phyloP scores from a whole-genome alignment of 352 stramenopile species.

The Blastocystis sp. region DNA sequence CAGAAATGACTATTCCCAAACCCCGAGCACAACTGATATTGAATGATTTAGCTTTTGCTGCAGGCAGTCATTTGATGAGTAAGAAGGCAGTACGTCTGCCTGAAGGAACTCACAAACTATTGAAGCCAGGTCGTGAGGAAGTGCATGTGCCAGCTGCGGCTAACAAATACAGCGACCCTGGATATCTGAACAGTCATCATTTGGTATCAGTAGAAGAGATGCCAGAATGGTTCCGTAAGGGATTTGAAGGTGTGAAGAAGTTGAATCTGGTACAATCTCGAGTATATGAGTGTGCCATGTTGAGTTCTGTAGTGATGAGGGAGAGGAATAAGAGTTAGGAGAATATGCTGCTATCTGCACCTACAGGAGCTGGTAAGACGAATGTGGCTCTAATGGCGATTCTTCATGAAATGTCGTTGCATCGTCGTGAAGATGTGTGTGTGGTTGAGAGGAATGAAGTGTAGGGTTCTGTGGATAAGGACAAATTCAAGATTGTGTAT shows the following conservation, averaged over 20 bases:
- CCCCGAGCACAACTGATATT: constrained; percentile 83
- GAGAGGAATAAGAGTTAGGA: constrained; percentile 81
- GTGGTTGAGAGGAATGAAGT: no score
- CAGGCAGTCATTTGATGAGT: constrained; percentile 89
- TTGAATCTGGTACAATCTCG: constrained; percentile 97
- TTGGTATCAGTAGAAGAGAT: not conserved
- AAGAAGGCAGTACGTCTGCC: constrained; percentile 92
- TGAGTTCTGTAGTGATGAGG: constrained; percentile 42
- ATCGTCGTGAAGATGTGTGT: constrained; percentile 65
- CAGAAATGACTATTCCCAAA: constrained; percentile 55
- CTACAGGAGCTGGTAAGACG: constrained; percentile 96
- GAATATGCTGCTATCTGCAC: constrained; percentile 95
- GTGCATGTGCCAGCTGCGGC: constrained; percentile 92
- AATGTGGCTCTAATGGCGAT: constrained; percentile 96
- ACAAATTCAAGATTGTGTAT: constrained; percentile 99
- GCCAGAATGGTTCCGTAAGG: constrained; percentile 85
- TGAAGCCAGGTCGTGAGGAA: constrained; percentile 96
- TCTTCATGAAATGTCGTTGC: constrained; percentile 92
- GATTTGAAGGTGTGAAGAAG: constrained; percentile 91
- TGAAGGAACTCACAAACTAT: constrained; percentile 86
- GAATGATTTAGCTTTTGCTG: constrained; percentile 80
- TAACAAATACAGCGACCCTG: constrained; percentile 1
- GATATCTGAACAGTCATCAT: not conserved
- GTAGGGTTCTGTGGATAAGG: constrained; percentile 77
- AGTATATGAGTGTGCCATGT: constrained; percentile 75